A percentile compares a stretch with the other conserved stretches of the same genome.
phyloP scores from a whole-genome alignment of 768 basidiomycete genomes.

The Candolleomyces aberdarensis region DNA sequence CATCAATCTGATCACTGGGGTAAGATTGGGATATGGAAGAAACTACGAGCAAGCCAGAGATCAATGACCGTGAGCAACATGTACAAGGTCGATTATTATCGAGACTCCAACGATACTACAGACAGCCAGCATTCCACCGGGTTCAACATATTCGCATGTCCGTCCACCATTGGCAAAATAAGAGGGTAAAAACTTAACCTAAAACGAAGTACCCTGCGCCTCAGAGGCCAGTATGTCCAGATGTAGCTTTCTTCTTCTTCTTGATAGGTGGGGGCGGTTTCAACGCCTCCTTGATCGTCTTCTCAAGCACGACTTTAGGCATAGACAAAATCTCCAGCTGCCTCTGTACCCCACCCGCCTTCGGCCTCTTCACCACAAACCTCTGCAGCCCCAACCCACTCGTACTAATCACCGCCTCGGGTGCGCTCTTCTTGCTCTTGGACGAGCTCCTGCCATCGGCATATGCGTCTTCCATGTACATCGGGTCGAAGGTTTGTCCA shows the following conservation, averaged over 20 bases:
- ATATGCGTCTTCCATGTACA: conserved; percentile 23
- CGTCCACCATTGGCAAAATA: too few relatives aligned
- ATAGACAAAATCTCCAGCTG: conserved; percentile 5
- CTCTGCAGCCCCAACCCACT: conserved; percentile 10
- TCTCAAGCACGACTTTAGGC: conserved; percentile 14
- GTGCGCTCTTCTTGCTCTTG: conserved; percentile 2
- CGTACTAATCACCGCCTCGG: conserved; percentile 8
- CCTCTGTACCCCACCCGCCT: conserved; percentile 4
- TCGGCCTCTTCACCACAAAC: conserved; percentile 2
- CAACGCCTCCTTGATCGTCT: conserved; percentile 13
- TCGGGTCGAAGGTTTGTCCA: conserved; percentile 9
- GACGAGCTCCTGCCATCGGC: conserved; percentile 16
- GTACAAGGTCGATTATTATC: too few relatives aligned
- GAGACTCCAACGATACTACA: too few relatives aligned
- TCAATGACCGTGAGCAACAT: too few relatives aligned
- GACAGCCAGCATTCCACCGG: too few relatives aligned
- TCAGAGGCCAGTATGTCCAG: not conserved
- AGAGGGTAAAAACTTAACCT: too few relatives aligned
- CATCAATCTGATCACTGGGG: too few relatives aligned
- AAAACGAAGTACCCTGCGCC: too few relatives aligned
- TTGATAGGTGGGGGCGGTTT: conserved; percentile 1
- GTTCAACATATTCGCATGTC: too few relatives aligned
- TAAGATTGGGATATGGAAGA: too few relatives aligned
- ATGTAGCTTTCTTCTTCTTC: not conserved
- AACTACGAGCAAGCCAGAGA: too few relatives aligned